A percentile compares a stretch with the other conserved stretches of the same genome.
Conservation (phyloP, 108 stramenopile species). For the Aureococcus anophagefferens region DNA sequence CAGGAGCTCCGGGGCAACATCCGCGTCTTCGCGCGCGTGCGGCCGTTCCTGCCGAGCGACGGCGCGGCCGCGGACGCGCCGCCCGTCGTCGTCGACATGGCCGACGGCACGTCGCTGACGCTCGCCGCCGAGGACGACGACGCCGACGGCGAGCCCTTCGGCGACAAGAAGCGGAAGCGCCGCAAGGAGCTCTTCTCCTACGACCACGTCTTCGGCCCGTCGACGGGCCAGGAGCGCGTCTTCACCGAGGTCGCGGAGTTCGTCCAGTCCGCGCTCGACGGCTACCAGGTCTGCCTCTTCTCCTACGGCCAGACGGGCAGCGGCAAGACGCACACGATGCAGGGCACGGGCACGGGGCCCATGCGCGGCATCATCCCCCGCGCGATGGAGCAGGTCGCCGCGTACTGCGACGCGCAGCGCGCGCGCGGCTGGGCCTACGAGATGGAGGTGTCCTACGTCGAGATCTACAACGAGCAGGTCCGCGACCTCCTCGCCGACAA, state of each 20-base stretch:
- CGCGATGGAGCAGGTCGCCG: constrained; percentile 73
- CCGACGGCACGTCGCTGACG: constrained; percentile 42
- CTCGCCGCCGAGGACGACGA: constrained; percentile 2
- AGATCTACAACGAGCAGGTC: constrained; percentile 98
- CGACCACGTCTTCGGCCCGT: constrained; percentile 85
- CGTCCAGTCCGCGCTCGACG: constrained; percentile 90
- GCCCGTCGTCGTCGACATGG: constrained; percentile 39
- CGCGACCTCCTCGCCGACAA: constrained; percentile 69
- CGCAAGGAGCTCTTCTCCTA: constrained; percentile 57
- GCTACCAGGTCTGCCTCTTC: constrained; percentile 90
- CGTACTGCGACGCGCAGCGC: neutral
- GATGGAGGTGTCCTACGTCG: constrained; percentile 85
- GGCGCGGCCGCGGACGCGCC: constrained; percentile 34
- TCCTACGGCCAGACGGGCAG: constrained; percentile 76
- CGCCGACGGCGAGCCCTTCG: neutral
- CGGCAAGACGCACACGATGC: constrained; percentile 93
- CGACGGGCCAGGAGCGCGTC: constrained; percentile 73
- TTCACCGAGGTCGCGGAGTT: constrained; percentile 91
- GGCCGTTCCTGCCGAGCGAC: constrained; percentile 80
- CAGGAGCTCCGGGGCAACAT: constrained; percentile 92
- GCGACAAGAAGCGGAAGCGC: constrained; percentile 13
- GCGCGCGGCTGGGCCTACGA: constrained; percentile 66
- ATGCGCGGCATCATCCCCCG: constrained; percentile 92
- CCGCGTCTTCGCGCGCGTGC: constrained; percentile 81
- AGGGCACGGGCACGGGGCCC: constrained; percentile 67